Evolutionary conservation across 345 rosid species (phyloP), one percentile per base, ranked within the genome.

Genomic region (Lepidium aucheri): DNA sequence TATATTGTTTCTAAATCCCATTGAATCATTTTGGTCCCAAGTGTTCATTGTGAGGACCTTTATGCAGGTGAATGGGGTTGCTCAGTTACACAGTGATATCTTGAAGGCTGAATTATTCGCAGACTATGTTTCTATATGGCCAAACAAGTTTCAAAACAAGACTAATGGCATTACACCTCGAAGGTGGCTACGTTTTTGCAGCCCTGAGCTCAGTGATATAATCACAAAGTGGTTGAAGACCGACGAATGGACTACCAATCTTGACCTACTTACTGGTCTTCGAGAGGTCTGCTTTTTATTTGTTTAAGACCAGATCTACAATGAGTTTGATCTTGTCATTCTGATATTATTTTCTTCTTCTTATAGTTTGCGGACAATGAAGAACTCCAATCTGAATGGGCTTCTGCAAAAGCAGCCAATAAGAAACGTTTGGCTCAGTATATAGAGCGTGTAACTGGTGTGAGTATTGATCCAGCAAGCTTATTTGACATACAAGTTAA

Each of bases 141-240:
- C 98, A 46, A 82, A 72, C 75, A 90, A 88, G 77, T 89, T 93
- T 77, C 97, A 93, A 79, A 93, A 93, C 50, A 93, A 93, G 79
- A 93, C 97, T 47, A 93, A 93, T 68, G 98, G 98, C 57, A 86
- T 93, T 46, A 93, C 98, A 63, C 97, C 98, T 68, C 96, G 96
- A 49, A 82, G 98, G 36, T 93, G 98, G 98, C 90, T 93, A 67
- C 80, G 84, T 32, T 93, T 93, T 76, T 93, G 98, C 83, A 93
- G 84, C 76, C 97, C 97, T 63, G 96, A 90, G 84, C 96, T 93
- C 42, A 88, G 98, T 82, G 76, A 77, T 69, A 85, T 93, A 72
- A 93, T 93, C 74, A 88, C 96, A 35, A 90, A 86, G 78, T 84
- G 96, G 92, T 81, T 93, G 68, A 86, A 86, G 77, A 88, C 97